Evolutionary conservation across 2,329 filamentous ascomycete species (phyloP).

Genomic region (Paramyrothecium sp.): DNA sequence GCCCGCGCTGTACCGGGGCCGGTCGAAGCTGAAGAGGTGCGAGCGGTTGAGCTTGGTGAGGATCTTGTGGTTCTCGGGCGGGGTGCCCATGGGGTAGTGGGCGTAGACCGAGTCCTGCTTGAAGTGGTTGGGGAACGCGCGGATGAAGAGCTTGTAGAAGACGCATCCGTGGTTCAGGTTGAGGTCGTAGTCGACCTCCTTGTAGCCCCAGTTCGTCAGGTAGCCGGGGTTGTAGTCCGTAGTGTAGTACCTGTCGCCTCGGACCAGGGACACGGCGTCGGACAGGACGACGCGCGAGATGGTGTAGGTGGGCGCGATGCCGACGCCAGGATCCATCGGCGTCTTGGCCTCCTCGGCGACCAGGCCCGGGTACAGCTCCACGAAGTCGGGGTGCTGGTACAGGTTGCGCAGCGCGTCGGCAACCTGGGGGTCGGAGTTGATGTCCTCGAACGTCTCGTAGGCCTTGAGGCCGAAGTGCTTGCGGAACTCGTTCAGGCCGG

Average conservation of each 20-base stretch:
- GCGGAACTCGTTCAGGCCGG: constrained; percentile 81
- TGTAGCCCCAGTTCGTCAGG: constrained; percentile 82
- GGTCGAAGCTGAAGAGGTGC: constrained; percentile 67
- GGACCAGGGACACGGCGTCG: constrained; percentile 75
- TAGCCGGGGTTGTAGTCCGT: constrained; percentile 71
- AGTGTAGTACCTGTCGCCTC: constrained; percentile 78
- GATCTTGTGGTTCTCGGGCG: constrained; percentile 70
- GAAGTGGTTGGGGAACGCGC: constrained; percentile 80
- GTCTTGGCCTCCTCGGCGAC: constrained; percentile 74
- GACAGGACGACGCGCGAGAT: constrained; percentile 75
- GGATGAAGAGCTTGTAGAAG: constrained; percentile 80
- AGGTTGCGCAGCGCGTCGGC: constrained; percentile 64
- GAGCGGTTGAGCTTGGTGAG: constrained; percentile 65
- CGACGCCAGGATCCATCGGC: constrained; percentile 71
- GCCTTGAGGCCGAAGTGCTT: constrained; percentile 76
- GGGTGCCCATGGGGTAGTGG: constrained; percentile 72
- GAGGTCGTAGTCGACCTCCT: constrained; percentile 70
- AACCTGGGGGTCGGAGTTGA: constrained; percentile 74
- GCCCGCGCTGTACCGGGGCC: constrained; percentile 47
- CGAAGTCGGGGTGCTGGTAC: constrained; percentile 76
- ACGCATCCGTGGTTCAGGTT: constrained; percentile 78
- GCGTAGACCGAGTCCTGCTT: constrained; percentile 76
- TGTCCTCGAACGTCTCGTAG: constrained; percentile 77
- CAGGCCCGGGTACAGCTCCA: constrained; percentile 78
- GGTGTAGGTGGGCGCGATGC: constrained; percentile 73